A percentile compares a stretch with the other conserved stretches of the same genome.
phyloP scores from a whole-genome alignment of 2,329 filamentous ascomycete species.

The Elsinoe arachidis region DNA sequence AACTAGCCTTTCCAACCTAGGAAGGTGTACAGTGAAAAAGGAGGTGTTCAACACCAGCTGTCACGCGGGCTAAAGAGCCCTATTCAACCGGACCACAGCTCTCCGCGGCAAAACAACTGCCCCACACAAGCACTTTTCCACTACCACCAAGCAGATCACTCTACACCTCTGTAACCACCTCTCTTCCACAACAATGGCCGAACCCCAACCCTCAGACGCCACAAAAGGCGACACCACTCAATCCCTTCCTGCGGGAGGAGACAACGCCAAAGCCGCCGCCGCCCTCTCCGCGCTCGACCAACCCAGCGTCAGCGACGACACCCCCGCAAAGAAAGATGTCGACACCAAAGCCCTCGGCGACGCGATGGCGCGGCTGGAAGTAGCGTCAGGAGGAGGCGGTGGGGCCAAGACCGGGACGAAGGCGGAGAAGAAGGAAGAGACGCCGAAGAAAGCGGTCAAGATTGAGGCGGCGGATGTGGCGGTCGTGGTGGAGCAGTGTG shows the following conservation, averaged over 20 bases:
- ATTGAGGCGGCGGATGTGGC: constrained; percentile 63
- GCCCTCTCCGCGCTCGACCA: constrained; percentile 63
- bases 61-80: too few relatives aligned
- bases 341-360: constrained; percentile 63
- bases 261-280: constrained; percentile 68
- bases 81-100: not conserved
- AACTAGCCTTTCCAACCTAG: too few relatives aligned
- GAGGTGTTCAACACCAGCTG: too few relatives aligned
- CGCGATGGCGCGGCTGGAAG: constrained; percentile 57
- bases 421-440: constrained; percentile 21
- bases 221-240: constrained; percentile 53
- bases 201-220: constrained; percentile 50
- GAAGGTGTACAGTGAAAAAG: too few relatives aligned
- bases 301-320: constrained; percentile 41
- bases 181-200: constrained; percentile 49
- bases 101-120: not conserved
- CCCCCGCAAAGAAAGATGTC: constrained; percentile 47
- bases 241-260: constrained; percentile 46
- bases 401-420: not conserved
- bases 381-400: constrained; percentile 38
- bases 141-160: too few relatives aligned
- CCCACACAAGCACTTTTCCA: not conserved
- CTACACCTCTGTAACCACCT: too few relatives aligned
- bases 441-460: constrained; percentile 49
- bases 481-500: constrained; percentile 64